Conservation (phyloP, 768 basidiomycete genomes). For the Leucosporidium creatinivorum region DNA sequence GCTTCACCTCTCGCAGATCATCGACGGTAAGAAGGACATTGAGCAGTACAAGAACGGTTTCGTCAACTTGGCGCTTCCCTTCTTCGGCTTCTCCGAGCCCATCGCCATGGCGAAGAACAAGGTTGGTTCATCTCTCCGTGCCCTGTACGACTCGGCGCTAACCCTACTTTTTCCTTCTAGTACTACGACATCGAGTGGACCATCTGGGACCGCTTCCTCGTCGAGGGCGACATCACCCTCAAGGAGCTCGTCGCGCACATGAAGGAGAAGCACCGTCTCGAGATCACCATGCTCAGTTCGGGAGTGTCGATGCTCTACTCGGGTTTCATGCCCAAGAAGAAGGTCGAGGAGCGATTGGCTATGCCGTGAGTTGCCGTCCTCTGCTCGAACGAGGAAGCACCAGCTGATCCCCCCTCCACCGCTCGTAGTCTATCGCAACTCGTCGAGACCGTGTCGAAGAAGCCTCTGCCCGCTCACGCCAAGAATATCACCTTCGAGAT, state of each 20-base stretch:
- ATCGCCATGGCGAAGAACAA: conserved; percentile 81
- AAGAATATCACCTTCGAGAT: conserved; percentile 86
- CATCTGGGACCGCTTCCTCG: conserved; percentile 94
- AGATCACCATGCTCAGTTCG: conserved; percentile 71
- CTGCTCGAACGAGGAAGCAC: too few relatives aligned
- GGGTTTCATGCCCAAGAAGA: conserved; percentile 83
- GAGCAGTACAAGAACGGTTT: conserved; percentile 99
- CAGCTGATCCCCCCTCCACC: too few relatives aligned
- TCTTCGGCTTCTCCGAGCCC: conserved; percentile 98
- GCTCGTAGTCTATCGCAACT: conserved; percentile 41
- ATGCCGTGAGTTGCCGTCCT: conserved; percentile 43
- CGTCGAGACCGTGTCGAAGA: conserved; percentile 91
- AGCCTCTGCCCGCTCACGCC: conserved; percentile 72
- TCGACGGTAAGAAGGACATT: conserved; percentile 86
- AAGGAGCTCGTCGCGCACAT: conserved; percentile 78
- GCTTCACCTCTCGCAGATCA: conserved; percentile 53
- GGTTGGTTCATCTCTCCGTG: conserved; percentile 38
- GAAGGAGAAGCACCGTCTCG: conserved; percentile 71
- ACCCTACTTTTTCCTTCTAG: conserved; percentile 34
- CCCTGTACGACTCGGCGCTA: too few relatives aligned
- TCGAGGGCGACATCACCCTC: conserved; percentile 79
- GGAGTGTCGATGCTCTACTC: conserved; percentile 99
- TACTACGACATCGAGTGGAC: conserved; percentile 89
- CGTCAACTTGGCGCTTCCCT: conserved; percentile 84
- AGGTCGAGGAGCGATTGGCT: conserved; percentile 45